Conservation (phyloP, 331 rosid species). For the Rosa hybrid region DNA sequence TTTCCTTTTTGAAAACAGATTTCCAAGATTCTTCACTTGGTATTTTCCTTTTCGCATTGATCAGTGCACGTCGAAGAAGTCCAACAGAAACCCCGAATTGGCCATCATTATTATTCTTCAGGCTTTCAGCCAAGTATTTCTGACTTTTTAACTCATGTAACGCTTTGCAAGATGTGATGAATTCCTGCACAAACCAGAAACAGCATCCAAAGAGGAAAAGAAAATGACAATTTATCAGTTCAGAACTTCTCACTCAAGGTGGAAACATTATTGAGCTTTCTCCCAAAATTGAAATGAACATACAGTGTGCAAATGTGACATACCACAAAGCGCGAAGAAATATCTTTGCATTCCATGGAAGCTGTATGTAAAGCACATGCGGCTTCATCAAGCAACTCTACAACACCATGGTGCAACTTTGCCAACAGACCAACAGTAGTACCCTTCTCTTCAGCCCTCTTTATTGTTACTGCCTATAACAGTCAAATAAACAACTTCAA, state of each 20-base stretch:
- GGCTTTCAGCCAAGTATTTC: conserved; percentile 53
- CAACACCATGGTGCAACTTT: conserved; percentile 72
- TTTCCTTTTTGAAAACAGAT: conserved; percentile 46
- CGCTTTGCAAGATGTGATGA: conserved; percentile 49
- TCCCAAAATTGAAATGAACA: background rate
- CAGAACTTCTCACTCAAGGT: background rate
- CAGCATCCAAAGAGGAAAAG: background rate
- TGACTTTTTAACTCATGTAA: conserved; percentile 60
- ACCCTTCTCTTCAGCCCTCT: conserved; percentile 77
- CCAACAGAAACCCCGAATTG: conserved; percentile 65
- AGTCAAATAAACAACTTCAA: conserved; percentile 26
- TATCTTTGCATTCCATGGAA: conserved; percentile 40
- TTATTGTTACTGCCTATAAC: conserved; percentile 64
- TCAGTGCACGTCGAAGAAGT: conserved; percentile 52
- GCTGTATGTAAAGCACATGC: conserved; percentile 27
- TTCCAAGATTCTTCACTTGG: conserved; percentile 57
- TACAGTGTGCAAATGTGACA: conserved; percentile 3
- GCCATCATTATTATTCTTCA: conserved; percentile 39
- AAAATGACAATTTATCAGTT: background rate
- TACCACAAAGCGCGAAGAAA: conserved; percentile 56
- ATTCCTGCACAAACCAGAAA: conserved; percentile 54
- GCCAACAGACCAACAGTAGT: conserved; percentile 64
- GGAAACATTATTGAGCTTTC: conserved; percentile 13
- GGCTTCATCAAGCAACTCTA: conserved; percentile 65
- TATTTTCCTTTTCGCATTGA: conserved; percentile 36